Evolutionary conservation across 148 eudicot species (phyloP), one percentile per base, ranked within the genome.

Genomic region (Heliosperma pusillum): DNA sequence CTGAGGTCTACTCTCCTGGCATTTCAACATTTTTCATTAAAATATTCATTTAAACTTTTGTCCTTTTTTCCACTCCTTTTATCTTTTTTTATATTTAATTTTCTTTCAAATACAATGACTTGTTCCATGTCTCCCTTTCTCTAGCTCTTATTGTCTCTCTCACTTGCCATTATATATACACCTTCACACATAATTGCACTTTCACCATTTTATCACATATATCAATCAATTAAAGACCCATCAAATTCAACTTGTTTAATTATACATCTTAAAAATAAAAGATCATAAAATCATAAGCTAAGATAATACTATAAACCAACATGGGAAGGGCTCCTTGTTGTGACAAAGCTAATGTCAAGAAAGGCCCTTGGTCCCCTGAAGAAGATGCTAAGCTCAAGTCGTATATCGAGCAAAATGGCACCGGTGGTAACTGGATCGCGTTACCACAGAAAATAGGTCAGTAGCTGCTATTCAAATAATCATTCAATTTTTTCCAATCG

Each of bases 271-370:
- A 15, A 17, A 33, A 40, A 33, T 12, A 1, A 33, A 25, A 65
- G 69, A 70, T 57, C 20, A 27, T 50, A n/a, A n/a, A n/a, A 59
- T 17, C 24, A 45, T 7, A 15, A 25, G 17, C 7, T 6, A 27
- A 26, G 50, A 21, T 62, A 73, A 10, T 2, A 12, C 15, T 3
- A 15, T 24, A 0, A 19, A 73, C 5, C 21, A 69, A 64, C 3
- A 82, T 88, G 90, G 90, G 90, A 58, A 83, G 90, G 66, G 88
- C 88, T 73, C 90, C 90, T 42, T 88, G 90, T 75, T 88, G 90
- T 80, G 90, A 88, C 78, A 88, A 88, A 58, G 84, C 88, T 66
- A 88, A 78, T n/a, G 90, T 88, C 12, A 88, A 88, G 87, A 88
- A 73, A 80, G 90, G 90, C 3, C 87, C 90, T 30, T 88, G 90